Conservation (phyloP, 345 rosid species). For the Hypericum androsaemum region DNA sequence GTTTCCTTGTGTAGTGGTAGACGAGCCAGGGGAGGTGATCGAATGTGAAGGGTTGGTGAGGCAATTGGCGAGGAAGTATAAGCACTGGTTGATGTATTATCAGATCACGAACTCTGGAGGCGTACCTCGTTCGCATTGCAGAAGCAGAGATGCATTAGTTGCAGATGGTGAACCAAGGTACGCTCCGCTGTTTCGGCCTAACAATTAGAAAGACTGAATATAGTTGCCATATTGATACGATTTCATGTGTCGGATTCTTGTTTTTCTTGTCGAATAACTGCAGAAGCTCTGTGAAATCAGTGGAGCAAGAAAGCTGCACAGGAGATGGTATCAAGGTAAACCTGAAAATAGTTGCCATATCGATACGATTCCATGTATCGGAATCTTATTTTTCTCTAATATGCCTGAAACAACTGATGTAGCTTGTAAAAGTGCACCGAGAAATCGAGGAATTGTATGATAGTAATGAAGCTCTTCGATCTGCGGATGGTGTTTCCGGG, state of each 20-base stretch:
- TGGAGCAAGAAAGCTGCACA: slow-evolving; percentile 15
- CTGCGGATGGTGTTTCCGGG: slow-evolving; percentile 19
- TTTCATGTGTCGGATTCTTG: too few relatives aligned
- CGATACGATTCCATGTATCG: not conserved
- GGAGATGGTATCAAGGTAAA: slow-evolving; percentile 23
- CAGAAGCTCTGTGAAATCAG: slow-evolving; percentile 17
- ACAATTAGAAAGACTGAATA: not conserved
- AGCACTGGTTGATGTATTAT: slow-evolving; percentile 63
- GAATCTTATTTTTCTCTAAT: not conserved
- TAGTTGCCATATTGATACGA: too few relatives aligned
- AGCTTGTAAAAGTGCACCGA: slow-evolving; percentile 37
- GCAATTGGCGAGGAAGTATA: slow-evolving; percentile 44
- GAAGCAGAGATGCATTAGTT: slow-evolving; percentile 12
- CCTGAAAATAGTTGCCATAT: not conserved
- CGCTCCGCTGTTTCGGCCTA: slow-evolving; percentile 16
- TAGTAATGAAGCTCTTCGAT: slow-evolving; percentile 9
- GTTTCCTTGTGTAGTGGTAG: slow-evolving; percentile 1
- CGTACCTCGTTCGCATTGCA: slow-evolving; percentile 22
- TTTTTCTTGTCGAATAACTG: too few relatives aligned
- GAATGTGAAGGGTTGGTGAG: slow-evolving; percentile 25
- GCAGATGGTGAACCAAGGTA: slow-evolving; percentile 13
- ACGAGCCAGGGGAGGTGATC: slow-evolving; percentile 6
- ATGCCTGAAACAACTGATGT: slow-evolving; percentile 12
- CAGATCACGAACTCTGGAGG: slow-evolving; percentile 53
- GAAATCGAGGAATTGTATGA: slow-evolving; percentile 14